A percentile compares a stretch with the other conserved stretches of the same genome.
Conservation (phyloP, 495 filamentous ascomycete species). For the Aspergillus mulundensis region DNA sequence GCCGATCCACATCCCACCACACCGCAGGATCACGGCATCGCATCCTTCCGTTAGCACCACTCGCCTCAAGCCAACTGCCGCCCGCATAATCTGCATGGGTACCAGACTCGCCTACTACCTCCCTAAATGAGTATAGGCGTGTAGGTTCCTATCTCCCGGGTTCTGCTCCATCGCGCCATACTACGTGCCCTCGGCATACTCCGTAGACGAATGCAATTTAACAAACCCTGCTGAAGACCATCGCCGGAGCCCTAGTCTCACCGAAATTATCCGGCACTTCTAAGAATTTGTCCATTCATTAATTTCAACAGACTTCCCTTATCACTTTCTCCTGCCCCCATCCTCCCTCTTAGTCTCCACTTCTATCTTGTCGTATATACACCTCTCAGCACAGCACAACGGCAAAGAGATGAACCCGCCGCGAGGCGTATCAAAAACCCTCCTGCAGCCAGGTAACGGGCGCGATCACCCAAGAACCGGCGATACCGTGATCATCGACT, state of each 20-base stretch:
- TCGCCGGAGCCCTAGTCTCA: no score
- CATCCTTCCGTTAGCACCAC: neutral
- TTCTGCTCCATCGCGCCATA: neutral
- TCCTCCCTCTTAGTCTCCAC: neutral
- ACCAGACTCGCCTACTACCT: neutral
- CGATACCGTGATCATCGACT: slow-evolving; percentile 2
- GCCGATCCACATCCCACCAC: neutral
- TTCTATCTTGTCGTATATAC: neutral
- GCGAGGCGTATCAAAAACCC: neutral
- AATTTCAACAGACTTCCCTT: neutral
- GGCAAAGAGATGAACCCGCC: neutral
- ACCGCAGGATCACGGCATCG: slow-evolving; percentile 7
- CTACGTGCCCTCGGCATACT: no score
- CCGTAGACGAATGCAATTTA: no score
- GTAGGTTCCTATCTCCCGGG: neutral
- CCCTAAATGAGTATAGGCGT: neutral
- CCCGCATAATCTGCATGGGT: slow-evolving; percentile 5
- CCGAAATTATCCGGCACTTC: no score
- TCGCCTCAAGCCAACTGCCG: neutral
- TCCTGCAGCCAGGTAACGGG: neutral
- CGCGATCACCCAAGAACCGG: neutral
- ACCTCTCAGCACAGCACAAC: neutral
- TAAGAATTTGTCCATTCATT: neutral
- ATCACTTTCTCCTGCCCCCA: neutral
- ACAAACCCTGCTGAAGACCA: no score